These are phyloP conservation scores for Protomyces gravidus DNA, from an alignment of 1,139 yeast genomes.

Conservation along the genomic window DNA sequence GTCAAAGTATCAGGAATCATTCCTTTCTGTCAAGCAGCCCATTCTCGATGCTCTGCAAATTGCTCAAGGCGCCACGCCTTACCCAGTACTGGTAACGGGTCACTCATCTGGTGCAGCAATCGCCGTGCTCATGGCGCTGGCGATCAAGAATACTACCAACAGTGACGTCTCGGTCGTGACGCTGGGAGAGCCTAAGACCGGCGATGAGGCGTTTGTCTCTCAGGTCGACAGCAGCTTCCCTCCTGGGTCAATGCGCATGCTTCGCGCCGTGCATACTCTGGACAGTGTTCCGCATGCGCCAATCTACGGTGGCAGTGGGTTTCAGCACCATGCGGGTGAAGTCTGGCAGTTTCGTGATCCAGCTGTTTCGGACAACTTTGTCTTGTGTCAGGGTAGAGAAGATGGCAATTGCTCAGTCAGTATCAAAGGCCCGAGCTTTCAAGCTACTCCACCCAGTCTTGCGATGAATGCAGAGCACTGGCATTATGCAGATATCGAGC, in stretches of 20 bases:
- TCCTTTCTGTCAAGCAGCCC: neutral
- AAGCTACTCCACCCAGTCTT: constrained; percentile 7
- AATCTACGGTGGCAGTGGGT: neutral
- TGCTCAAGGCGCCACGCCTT: neutral
- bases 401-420: constrained; percentile 8
- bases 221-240: constrained; percentile 8
- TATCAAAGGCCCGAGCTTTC: neutral
- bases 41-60: constrained; percentile 1
- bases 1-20: constrained; percentile 2
- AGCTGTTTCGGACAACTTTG: constrained; percentile 2
- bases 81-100: constrained; percentile 16
- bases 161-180: constrained; percentile 5
- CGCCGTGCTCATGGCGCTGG: constrained; percentile 21
- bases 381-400: constrained; percentile 11
- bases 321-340: constrained; percentile 21
- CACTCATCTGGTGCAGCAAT: constrained; percentile 14
- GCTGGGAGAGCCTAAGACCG: constrained; percentile 7
- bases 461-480: constrained; percentile 11
- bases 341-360: constrained; percentile 23
- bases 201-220: constrained; percentile 7
- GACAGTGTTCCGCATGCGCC: constrained; percentile 14
- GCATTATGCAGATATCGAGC: constrained; percentile 22
- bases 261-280: constrained; percentile 16
- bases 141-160: neutral
- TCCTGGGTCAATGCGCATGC: neutral